Base-by-base conservation (phyloP, 2,329 filamentous ascomycete genomes). In the Stagonosporopsis vannaccii region DNA sequence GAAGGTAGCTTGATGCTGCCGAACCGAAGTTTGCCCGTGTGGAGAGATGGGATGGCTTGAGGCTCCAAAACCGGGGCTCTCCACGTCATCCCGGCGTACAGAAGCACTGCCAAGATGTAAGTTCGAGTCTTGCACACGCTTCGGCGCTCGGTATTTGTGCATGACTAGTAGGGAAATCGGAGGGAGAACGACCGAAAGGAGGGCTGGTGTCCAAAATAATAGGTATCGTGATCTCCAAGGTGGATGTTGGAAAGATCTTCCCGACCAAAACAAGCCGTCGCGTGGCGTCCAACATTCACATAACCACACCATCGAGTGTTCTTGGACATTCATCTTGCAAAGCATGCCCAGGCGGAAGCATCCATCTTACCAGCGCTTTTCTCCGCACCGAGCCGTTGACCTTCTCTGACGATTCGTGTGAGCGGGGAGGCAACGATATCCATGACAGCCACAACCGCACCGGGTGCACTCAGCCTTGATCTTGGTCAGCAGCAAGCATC, bases 21-120 rank as follows among this genome's bases (percentile, higher is more conserved):
- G 44, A 59, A 23, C 66, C 68, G 68, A 68, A 56, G 65, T 66
- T 61, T 61, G n/a, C 13, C 68, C 68, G 64, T 39, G 57, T 44
- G 58, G 48, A 59, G 61, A 65, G 58, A 40, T 39, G 45, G n/a
- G 28, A 30, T 25, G 28, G 47, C 41, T 35, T 51, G 62, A 60
- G 54, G 57, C 55, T 51, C 53, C 20, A 49, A 59, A 37, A 37
- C 17, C 17, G 35, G 35, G 35, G 35, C 35, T 7, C 35, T 20
- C 19, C 35, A 12, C 59, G 58, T 66, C 53, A 63, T 64, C 13
- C 53, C 52, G 33, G 45, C 37, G 36, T 48, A 58, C 54, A 54
- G 53, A 62, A 62, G 36, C 57, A 59, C 49, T 49, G 64, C 66
- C 66, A 69, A 69, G 67, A 26, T 35, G 30, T 28, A 47, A 50